These are phyloP conservation scores for Diaporthe humulicola DNA, from an alignment of 2,329 filamentous ascomycete species.

Conservation along the genomic window DNA sequence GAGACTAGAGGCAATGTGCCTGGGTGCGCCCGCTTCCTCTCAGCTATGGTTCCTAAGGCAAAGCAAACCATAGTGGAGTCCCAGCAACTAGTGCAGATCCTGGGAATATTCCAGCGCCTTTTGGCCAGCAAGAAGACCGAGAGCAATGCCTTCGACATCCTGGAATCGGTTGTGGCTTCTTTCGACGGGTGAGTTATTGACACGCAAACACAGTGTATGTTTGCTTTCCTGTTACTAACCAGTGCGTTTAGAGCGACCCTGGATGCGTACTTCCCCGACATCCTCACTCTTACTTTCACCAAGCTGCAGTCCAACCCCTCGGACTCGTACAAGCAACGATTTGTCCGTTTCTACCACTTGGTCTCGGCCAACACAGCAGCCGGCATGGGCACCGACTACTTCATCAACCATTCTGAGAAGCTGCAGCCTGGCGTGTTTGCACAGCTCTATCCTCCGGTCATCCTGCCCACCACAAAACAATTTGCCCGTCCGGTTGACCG, in stretches of 20 bases:
- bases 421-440: conserved; percentile 86
- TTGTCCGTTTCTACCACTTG: conserved; percentile 95
- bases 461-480: conserved; percentile 90
- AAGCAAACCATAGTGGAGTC: conserved; percentile 79
- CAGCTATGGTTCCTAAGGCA: conserved; percentile 85
- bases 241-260: conserved; percentile 66
- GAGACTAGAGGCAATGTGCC: conserved; percentile 94
- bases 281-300: conserved; percentile 86
- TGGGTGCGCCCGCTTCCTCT: conserved; percentile 86
- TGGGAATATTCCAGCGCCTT: conserved; percentile 97
- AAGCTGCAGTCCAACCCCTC: conserved; percentile 76
- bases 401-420: conserved; percentile 85
- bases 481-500: conserved; percentile 89
- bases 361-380: conserved; percentile 82
- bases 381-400: conserved; percentile 92
- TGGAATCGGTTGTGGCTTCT: conserved; percentile 82
- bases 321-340: conserved; percentile 87
- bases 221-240: conserved; percentile 10
- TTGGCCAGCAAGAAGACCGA: conserved; percentile 87
- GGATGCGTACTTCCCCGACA: conserved; percentile 82
- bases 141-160: conserved; percentile 86
- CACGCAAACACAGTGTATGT: not conserved
- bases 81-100: conserved; percentile 86
- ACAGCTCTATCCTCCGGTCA: conserved; percentile 86
- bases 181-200: conserved; percentile 75